phyloP scores from a whole-genome alignment of 164 flowering plant species.

The Annona cherimola region DNA sequence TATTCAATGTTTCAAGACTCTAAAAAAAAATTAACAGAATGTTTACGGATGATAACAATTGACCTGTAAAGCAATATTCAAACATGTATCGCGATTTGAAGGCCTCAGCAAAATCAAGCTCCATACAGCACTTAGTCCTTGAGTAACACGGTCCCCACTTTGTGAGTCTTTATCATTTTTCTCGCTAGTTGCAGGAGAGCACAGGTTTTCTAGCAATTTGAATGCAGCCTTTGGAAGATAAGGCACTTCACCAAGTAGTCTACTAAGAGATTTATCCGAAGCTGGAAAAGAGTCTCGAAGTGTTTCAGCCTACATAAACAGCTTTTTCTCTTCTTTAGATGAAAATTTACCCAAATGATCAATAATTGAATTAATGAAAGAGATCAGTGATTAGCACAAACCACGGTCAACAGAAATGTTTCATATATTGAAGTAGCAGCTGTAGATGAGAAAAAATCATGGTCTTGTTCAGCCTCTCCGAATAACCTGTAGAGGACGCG shows the following conservation, averaged over 20 bases:
- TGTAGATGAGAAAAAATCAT: conserved; percentile 81
- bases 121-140: conserved; percentile 96
- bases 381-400: conserved; percentile 27
- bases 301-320: conserved; percentile 65
- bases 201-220: conserved; percentile 64
- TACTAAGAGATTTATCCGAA: conserved; percentile 87
- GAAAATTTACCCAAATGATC: neutral
- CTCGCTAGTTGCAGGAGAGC: conserved; percentile 61
- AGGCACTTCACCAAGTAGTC: conserved; percentile 83
- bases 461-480: conserved; percentile 83
- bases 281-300: conserved; percentile 90
- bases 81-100: conserved; percentile 70
- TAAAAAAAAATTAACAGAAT: neutral
- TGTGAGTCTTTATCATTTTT: conserved; percentile 58
- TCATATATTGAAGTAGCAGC: conserved; percentile 86
- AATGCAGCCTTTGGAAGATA: conserved; percentile 68
- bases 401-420: conserved; percentile 75
- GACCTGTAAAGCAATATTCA: conserved; percentile 86
- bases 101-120: conserved; percentile 79
- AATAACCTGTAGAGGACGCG: conserved; percentile 84
- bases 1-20: too few relatives aligned
- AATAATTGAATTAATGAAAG: neutral
- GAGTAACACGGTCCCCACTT: conserved; percentile 90
- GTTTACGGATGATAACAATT: conserved; percentile 16
- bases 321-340: neutral